Evolutionary conservation across 495 filamentous ascomycete genomes (phyloP), one percentile per base, ranked within the genome.

Genomic region (Umbilicaria muhlenbergii): DNA sequence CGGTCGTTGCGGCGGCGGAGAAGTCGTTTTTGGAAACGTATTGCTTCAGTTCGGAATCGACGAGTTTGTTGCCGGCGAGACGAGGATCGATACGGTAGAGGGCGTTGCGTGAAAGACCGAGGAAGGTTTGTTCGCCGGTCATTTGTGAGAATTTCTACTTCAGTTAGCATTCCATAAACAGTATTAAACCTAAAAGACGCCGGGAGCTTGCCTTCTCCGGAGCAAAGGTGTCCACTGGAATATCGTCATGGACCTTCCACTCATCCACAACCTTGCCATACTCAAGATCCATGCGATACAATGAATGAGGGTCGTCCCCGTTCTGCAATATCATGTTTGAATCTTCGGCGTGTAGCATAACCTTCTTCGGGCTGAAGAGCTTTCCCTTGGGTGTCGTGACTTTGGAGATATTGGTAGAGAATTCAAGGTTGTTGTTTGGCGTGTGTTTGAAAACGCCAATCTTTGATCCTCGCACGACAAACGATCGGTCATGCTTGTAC

Each of bases 391-490:
- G 83, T 2, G 89, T 94, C 53, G 88, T 75, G 34, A 98, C 85
- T 61, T 94, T 94, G 38, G 83, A 93, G 49, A 98, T 98, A 50
- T 83, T 95, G 16, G 91, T 98, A n/a, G 82, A 83, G 61, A 96
- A 96, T 61, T 96, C 82, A 24, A 98, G 73, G 41, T 89, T 78
- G 57, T 96, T 92, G 61, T 94, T 81, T 11, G 77, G 68, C 0
- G 85, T 95, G 52, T 96, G 92, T 63, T 93, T 96, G 74, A 98
- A 98, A 24, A 96, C 92, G 42, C 91, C 91, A 56, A 98, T 98
- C 70, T 94, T 93, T 50, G 84, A 86, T 31, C 91, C 91, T 46
- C 91, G 82, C 16, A 98, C 86, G 37, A 98, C 91, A 45, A 96
- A 98, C 2, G 87, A 94, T 19, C 92, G 75, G 53, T 98, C 92